Base-by-base conservation (phyloP, 371 early-diverging fungal species). In the Blakeslea trispora region DNA sequence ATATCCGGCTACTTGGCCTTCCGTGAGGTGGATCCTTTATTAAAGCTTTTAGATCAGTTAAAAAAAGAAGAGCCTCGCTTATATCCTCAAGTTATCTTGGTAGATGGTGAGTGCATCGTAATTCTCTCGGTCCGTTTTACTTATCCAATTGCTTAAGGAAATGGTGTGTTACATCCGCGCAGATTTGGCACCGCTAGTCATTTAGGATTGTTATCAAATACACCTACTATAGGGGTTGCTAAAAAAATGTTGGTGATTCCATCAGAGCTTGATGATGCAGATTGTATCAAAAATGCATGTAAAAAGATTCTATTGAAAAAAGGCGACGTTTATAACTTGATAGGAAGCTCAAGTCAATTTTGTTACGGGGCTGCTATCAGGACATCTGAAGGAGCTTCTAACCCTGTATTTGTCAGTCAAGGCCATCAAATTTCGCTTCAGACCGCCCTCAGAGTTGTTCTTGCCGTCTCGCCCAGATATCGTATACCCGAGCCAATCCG, bases 401-500 rank as follows among this genome's bases (percentile, higher is more conserved):
- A 94, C 52, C 95, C 96, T 3, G 80, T 95, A 5, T 96, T 88
- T 83, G 88, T 96, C 5, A 90, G 91, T 18, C 65, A 82, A 37
- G 97, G 96, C 0, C 95, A 96, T 69, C 72, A 82, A 2, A 70
- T 95, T 18, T 76, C 82, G 8, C 61, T 92, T 21, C 75, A 75
- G 1, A 87, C 90, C 0, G 88, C 93, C 0, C 74, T 93, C 11
- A 60, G 60, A 0, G 45, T 96, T 15, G 86, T 86, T 5, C 54
- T 84, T 11, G 71, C 74, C 7, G 83, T 85, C 50, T 89, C 86
- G 39, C 63, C 53, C 6, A 31, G 64, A n/a, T 87, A 73, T 69
- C 75, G 94, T 4, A 81, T 94, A 8, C 94, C 95, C 0, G 97
- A 96, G 60, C 97, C 97, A 6, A 91, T 95, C 46, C 81, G 97